Evolutionary conservation across 192 early-diverging fungal genomes (phyloP).

Genomic region (Backusella luteola): DNA sequence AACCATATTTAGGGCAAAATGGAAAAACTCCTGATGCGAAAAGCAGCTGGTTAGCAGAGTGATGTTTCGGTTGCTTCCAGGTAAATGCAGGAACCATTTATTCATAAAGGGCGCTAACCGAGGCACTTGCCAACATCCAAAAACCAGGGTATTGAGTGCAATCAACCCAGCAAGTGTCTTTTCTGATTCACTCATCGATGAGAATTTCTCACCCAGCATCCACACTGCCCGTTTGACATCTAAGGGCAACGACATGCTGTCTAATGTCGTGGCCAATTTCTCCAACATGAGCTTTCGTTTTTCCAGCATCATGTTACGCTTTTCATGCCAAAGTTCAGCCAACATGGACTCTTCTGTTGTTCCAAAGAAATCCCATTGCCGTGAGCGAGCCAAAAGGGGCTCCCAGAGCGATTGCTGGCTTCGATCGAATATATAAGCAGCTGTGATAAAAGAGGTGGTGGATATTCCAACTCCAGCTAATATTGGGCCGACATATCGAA

Average conservation of each 20-base stretch:
- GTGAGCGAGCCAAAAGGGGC: not conserved
- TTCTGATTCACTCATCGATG: constrained; percentile 12
- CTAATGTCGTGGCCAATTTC: not conserved
- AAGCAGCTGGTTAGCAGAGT: constrained; percentile 82
- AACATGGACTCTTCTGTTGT: not conserved
- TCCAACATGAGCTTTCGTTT: not conserved
- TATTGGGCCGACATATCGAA: constrained; percentile 9
- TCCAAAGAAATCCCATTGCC: not conserved
- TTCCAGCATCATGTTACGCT: not conserved
- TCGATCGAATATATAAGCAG: constrained; percentile 6
- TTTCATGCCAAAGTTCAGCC: constrained; percentile 14
- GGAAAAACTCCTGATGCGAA: constrained; percentile 70
- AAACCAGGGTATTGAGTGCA: constrained; percentile 72
- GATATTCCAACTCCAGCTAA: not conserved
- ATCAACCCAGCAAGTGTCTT: constrained; percentile 47
- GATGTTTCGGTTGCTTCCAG: constrained; percentile 59
- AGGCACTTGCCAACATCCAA: constrained; percentile 70
- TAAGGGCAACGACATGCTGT: not conserved
- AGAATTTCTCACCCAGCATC: constrained; percentile 11
- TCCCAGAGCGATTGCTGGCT: constrained; percentile 17
- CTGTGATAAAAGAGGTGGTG: not conserved
- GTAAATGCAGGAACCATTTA: constrained; percentile 77
- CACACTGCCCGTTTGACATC: constrained; percentile 6
- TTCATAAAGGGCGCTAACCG: constrained; percentile 67
- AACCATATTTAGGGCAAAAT: constrained; percentile 81